Percentiles rank a stretch among this genome's conserved stretches.
Conservation (phyloP, 2,329 filamentous ascomycete species). For the Exophiala dermatitidis region DNA sequence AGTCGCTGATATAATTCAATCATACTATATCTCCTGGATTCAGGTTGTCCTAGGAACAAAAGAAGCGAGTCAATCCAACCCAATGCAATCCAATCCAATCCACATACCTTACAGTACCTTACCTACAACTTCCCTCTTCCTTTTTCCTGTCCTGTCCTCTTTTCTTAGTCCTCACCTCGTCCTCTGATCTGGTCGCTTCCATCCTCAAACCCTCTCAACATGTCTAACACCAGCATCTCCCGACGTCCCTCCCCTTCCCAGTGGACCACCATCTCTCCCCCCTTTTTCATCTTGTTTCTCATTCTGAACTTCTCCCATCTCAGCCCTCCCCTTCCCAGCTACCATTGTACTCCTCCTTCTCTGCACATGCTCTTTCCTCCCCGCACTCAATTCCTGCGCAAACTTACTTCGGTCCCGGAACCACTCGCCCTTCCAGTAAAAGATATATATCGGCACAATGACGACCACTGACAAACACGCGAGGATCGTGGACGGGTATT, state of each 20-base stretch:
- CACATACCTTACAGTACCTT: too few species aligned
- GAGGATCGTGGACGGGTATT: slow-evolving; percentile 51
- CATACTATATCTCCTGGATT: too few species aligned
- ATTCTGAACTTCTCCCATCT: not conserved
- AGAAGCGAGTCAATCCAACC: too few species aligned
- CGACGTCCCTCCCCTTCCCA: not conserved
- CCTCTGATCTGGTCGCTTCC: not conserved
- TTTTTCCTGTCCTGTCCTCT: too few species aligned
- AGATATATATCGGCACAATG: slow-evolving; percentile 56
- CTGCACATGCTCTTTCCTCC: slow-evolving; percentile 28
- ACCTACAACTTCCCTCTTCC: too few species aligned
- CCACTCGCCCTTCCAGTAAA: slow-evolving; percentile 56
- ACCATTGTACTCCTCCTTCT: slow-evolving; percentile 13
- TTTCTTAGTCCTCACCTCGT: too few species aligned
- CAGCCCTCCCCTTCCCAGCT: not conserved
- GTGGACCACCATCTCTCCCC: not conserved
- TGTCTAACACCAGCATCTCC: not conserved
- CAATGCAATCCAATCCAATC: too few species aligned
- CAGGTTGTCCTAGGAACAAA: too few species aligned
- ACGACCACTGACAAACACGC: slow-evolving; percentile 54
- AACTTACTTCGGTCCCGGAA: slow-evolving; percentile 56
- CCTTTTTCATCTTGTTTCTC: not conserved
- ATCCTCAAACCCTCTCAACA: not conserved
- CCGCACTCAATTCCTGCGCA: slow-evolving; percentile 52
- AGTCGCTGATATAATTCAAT: too few species aligned